Evolutionary conservation across 495 filamentous ascomycete species (phyloP), one percentile per base, ranked within the genome.

Genomic region (Neurospora hispaniola): DNA sequence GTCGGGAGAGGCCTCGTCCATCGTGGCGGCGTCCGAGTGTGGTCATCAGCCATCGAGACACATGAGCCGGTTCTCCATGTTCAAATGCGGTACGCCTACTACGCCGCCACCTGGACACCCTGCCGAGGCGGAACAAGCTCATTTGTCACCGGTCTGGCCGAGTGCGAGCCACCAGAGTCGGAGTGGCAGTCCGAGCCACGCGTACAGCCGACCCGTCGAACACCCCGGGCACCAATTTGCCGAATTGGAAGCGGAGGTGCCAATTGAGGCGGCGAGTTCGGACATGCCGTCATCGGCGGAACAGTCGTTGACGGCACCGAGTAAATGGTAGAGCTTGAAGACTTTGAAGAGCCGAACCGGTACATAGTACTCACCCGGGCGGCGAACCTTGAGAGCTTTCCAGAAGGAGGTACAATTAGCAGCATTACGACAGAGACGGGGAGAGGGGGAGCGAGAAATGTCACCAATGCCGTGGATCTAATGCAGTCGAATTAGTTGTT

Each of bases 201-300:
- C 23, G 6, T 66, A 66, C 27, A 7, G 14, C 3, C 27, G 54
- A 35, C 7, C 54, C 12, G 23, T 70, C 59, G 62, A 27, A 40
- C 23, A 69, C 23, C 31, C 40, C 35, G 69, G 69, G 5, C 46
- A 27, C 12, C 48, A 40, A 18, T 74, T 71, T 18, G 76, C 70
- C 39, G 76, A 76, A 44, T 35, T 78, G 46, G 76, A 75, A 38
- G 76, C 73, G 0, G 59, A 48, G 18, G 46, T 42, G 38, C 72
- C 74, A 2, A 71, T 46, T 12, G 73, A 72, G 10, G 43, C 42
- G 35, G 74, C 74, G 70, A 66, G 54, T 16, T 66, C 54, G 14
- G 54, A 66, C 14, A 18, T 66, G 54, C 54, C 54, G 3, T 66
- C 54, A 14, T 66, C 54, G 14, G 27, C 14, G 27, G 54, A 66